Evolutionary conservation across 2,329 filamentous ascomycete genomes (phyloP).

Genomic region (Paecilomyces fulvus): DNA sequence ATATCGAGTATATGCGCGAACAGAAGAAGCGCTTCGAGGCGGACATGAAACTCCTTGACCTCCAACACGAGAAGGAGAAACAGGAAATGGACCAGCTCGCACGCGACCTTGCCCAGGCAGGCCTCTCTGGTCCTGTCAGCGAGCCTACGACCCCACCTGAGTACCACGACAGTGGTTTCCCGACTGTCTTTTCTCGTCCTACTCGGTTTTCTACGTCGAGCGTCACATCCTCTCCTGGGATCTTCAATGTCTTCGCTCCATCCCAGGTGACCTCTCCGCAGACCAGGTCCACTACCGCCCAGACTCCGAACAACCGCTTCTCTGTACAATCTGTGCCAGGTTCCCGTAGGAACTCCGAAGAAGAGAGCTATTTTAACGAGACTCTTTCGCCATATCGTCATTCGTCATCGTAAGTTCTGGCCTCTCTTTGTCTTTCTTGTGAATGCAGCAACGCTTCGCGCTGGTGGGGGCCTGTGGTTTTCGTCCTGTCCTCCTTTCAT

Average conservation of each 20-base stretch:
- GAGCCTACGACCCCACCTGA: conserved; percentile 96
- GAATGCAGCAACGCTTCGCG: neutral
- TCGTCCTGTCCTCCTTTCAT: neutral
- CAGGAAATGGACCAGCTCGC: conserved; percentile 79
- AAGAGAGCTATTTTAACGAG: conserved; percentile 69
- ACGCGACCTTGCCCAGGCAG: conserved; percentile 59
- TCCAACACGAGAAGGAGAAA: conserved; percentile 74
- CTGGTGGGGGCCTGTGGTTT: neutral
- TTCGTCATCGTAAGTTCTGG: conserved; percentile 64
- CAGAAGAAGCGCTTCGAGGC: conserved; percentile 84
- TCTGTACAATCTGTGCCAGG: conserved; percentile 79
- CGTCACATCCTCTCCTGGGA: conserved; percentile 69
- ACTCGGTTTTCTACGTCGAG: conserved; percentile 86
- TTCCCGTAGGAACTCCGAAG: conserved; percentile 81
- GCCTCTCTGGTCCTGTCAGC: conserved; percentile 65
- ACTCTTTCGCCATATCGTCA: conserved; percentile 56
- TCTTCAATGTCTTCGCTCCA: conserved; percentile 64
- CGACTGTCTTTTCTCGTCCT: conserved; percentile 70
- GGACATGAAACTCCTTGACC: conserved; percentile 82
- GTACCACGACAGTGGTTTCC: conserved; percentile 73
- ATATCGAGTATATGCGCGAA: conserved; percentile 84
- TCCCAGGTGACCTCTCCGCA: conserved; percentile 74
- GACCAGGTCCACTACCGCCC: conserved; percentile 44
- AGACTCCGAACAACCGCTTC: conserved; percentile 52
- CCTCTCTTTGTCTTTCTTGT: neutral